These are phyloP conservation scores for Scopulariopsis brevicaulis DNA, from an alignment of 2,329 filamentous ascomycete species.

Conservation along the genomic window DNA sequence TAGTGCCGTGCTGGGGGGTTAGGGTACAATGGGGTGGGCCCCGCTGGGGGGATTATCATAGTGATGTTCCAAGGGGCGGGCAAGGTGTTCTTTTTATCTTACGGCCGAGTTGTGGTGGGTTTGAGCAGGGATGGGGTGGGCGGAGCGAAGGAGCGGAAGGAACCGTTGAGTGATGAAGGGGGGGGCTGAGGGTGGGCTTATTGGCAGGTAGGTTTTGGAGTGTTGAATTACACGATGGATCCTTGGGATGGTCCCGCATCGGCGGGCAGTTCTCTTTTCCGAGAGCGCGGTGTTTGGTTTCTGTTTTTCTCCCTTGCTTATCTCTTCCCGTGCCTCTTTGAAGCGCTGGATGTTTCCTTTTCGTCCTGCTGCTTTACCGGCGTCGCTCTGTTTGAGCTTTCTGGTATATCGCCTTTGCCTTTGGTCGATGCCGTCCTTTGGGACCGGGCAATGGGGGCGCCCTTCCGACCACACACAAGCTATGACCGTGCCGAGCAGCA, in stretches of 20 bases:
- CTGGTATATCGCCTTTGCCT: neutral
- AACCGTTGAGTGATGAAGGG: neutral
- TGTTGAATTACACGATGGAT: neutral
- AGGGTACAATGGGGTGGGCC: neutral
- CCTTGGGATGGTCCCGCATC: neutral
- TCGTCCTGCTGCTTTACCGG: neutral
- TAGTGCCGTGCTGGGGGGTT: too few relatives aligned
- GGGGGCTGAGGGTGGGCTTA: neutral
- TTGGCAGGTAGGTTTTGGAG: neutral
- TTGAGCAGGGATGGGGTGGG: neutral
- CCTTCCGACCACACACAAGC: neutral
- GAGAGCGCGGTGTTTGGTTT: neutral
- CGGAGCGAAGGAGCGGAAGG: neutral
- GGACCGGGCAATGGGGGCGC: neutral
- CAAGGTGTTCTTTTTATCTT: neutral
- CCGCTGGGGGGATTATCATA: neutral
- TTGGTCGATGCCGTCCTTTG: neutral
- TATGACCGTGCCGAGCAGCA: neutral
- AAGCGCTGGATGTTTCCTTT: neutral
- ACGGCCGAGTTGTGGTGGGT: neutral
- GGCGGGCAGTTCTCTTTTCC: too few relatives aligned
- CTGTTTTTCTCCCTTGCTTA: neutral
- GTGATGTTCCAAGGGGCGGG: neutral
- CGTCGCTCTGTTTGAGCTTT: neutral
- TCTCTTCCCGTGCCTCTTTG: neutral